phyloP scores from a whole-genome alignment of 768 basidiomycete genomes.

The Tephrocybe sp. region DNA sequence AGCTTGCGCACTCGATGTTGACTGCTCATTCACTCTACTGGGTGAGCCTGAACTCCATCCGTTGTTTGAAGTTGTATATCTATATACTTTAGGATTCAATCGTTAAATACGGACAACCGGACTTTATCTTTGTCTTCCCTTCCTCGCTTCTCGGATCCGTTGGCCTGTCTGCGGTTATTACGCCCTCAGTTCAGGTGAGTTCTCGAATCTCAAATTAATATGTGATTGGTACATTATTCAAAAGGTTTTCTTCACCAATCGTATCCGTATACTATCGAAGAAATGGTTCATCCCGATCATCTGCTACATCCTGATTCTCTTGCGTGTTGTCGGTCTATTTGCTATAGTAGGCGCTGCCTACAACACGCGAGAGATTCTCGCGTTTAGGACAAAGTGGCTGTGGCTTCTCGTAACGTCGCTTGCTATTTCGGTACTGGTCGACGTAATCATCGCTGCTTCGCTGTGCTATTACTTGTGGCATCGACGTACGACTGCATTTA shows the following conservation, averaged over 20 bases:
- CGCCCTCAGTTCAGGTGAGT: conserved; percentile 5
- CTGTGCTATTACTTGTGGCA: conserved; percentile 3
- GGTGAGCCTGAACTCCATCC: neutral
- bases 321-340: conserved; percentile 1
- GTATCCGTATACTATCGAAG: conserved; percentile 2
- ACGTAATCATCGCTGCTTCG: conserved; percentile 5
- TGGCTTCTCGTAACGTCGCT: conserved; percentile 1
- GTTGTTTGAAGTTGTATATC: neutral
- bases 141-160: neutral
- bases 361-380: neutral
- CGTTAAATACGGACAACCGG: conserved; percentile 4
- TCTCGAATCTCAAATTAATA: no score
- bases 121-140: neutral
- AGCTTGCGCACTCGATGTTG: conserved; percentile 3
- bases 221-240: neutral
- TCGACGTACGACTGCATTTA: neutral
- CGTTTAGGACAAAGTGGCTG: neutral
- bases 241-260: conserved; percentile 10
- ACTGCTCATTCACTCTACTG: conserved; percentile 3
- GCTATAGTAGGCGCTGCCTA: neutral
- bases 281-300: conserved; percentile 5
- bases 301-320: conserved; percentile 1
- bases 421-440: conserved; percentile 5
- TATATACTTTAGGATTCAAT: neutral
- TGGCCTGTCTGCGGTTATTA: conserved; percentile 3